phyloP scores from a whole-genome alignment of 345 rosid species.

The Camelina neglecta region DNA sequence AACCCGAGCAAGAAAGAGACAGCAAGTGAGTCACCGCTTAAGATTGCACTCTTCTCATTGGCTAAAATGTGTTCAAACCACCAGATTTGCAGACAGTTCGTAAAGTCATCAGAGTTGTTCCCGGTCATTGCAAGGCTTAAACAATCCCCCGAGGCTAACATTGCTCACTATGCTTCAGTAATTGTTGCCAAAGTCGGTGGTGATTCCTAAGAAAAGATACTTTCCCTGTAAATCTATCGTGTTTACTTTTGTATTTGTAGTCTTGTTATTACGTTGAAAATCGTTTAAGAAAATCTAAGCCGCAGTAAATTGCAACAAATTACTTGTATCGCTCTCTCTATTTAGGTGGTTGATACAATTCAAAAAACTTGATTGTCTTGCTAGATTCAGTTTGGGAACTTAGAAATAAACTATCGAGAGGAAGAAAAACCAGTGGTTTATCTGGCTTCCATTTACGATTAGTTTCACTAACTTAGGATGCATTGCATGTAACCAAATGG shows the following conservation, averaged over 20 bases:
- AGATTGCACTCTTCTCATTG: conserved; percentile 89
- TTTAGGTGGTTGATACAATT: not conserved
- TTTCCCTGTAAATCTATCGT: conserved; percentile 28
- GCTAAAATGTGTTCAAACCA: conserved; percentile 89
- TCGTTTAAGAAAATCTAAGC: conserved; percentile 4
- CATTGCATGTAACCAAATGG: not conserved
- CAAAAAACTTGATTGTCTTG: not conserved
- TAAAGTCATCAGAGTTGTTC: conserved; percentile 75
- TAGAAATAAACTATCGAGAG: not conserved
- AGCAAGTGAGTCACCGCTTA: conserved; percentile 81
- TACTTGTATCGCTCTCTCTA: not conserved
- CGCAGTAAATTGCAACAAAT: not conserved
- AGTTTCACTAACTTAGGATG: no score
- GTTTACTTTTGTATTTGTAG: not conserved
- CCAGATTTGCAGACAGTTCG: conserved; percentile 71
- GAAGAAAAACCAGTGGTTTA: not conserved
- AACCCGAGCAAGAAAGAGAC: conserved; percentile 75
- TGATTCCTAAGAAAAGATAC: conserved; percentile 32
- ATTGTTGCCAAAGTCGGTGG: conserved; percentile 70
- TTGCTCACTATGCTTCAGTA: conserved; percentile 81
- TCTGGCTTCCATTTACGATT: not conserved
- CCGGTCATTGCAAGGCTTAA: conserved; percentile 75
- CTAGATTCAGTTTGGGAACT: not conserved
- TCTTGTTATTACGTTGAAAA: conserved; percentile 1
- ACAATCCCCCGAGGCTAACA: conserved; percentile 83